Conservation (phyloP, 2,329 filamentous ascomycete species). For the Paecilomyces variotii region DNA sequence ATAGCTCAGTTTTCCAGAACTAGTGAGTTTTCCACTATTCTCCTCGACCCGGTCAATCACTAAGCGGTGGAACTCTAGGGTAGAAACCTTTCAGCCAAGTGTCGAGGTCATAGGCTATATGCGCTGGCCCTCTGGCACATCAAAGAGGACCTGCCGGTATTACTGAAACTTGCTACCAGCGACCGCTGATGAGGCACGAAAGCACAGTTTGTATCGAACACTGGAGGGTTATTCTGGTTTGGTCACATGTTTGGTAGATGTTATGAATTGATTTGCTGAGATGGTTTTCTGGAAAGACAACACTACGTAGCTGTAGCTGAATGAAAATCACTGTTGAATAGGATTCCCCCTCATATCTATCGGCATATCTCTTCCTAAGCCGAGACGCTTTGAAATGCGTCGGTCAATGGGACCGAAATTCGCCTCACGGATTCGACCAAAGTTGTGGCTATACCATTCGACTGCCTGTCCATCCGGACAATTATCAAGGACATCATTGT, state of each 20-base stretch:
- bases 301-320: background rate
- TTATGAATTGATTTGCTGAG: background rate
- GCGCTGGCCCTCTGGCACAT: background rate
- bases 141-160: background rate
- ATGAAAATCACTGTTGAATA: conserved; percentile 3
- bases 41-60: background rate
- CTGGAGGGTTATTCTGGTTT: no score
- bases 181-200: no score
- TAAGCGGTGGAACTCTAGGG: background rate
- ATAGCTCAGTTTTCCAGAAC: conserved; percentile 2
- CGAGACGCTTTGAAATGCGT: conserved; percentile 17
- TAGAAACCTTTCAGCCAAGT: background rate
- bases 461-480: conserved; percentile 17
- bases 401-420: conserved; percentile 13
- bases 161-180: no score
- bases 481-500: conserved; percentile 17
- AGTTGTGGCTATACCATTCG: conserved; percentile 20
- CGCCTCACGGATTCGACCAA: conserved; percentile 17
- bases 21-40: background rate
- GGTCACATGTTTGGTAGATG: background rate
- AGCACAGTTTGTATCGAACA: no score
- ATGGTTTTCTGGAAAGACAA: background rate
- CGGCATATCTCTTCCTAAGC: conserved; percentile 16
- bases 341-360: conserved; percentile 17
- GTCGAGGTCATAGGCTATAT: background rate